Evolutionary conservation across 768 basidiomycete genomes (phyloP), one percentile per base, ranked within the genome.

Genomic region (Dentipellis fragilis): DNA sequence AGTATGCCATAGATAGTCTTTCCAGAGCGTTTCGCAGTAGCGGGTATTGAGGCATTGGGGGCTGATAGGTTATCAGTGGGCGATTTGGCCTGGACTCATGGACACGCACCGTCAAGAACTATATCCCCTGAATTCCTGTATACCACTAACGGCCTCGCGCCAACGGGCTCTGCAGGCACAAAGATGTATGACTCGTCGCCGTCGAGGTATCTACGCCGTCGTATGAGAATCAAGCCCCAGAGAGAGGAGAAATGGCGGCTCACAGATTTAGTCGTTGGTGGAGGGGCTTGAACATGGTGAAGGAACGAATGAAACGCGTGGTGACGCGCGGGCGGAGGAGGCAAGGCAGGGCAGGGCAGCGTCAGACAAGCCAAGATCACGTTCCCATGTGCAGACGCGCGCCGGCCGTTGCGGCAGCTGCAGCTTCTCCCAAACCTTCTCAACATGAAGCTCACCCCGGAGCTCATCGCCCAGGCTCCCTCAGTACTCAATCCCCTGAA

Each of bases 381-480:
- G n/a, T 35, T 38, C 12, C 29, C 23, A 49, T 22, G 21, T 49
- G 38, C 34, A 19, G 16, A 5, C 22, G 36, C 10, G 48, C 39
- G 34, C 40, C 22, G 52, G n/a, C 17, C 38, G 38, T 29, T 6
- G 29, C 29, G 29, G 29, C 29, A 29, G 29, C 29, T 29, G 29
- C 29, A 19, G 54, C 54, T 48, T 51, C 48, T 59, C 56, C 51
- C 55, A 58, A 54, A 52, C 56, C 37, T 39, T 21, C 52, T 56
- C 23, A 60, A 62, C 58, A 87, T 92, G 83, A 94, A 93, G 80
- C 87, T 94, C 76, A 93, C 93, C 50, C 90, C 92, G 60, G 92
- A 94, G 80, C 82, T 94, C 62, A 78, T 94, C 63, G 85, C 83
- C n/a, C 83, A 88, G 69, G 87, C 84, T 47, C 71, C 80, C 51